Conservation (phyloP, 495 filamentous ascomycete species). For the Penicillium egyptiacum region DNA sequence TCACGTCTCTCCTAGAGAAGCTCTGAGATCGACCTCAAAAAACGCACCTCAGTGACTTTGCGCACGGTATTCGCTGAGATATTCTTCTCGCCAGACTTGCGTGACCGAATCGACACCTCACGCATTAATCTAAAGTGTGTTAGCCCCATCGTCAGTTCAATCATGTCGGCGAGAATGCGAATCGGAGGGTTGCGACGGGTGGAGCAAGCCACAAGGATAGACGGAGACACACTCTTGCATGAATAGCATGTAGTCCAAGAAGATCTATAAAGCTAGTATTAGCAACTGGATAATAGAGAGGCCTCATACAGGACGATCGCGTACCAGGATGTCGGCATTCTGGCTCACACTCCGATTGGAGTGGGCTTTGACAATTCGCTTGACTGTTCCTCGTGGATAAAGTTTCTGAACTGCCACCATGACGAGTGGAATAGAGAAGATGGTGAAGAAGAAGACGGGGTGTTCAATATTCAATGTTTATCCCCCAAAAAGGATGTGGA, state of each 20-base stretch:
- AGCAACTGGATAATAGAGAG: not conserved
- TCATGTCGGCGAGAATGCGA: not conserved
- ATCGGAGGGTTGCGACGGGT: not conserved
- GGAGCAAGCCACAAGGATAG: not conserved
- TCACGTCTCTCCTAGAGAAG: not conserved
- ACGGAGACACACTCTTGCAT: constrained; percentile 68
- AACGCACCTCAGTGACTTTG: constrained; percentile 71
- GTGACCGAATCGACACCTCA: constrained; percentile 75
- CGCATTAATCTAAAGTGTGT: constrained; percentile 66
- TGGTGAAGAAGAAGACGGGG: not conserved
- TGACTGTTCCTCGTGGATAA: constrained; percentile 81
- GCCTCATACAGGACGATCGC: constrained; percentile 15
- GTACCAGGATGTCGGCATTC: constrained; percentile 83
- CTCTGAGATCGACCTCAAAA: not conserved
- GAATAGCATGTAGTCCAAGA: constrained; percentile 86
- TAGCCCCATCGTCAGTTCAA: not conserved
- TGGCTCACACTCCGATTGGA: constrained; percentile 76
- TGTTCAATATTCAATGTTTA: constrained; percentile 6
- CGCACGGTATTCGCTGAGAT: constrained; percentile 72
- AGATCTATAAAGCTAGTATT: constrained; percentile 55
- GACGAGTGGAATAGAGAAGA: not conserved
- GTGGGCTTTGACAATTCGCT: constrained; percentile 87
- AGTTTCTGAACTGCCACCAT: constrained; percentile 62
- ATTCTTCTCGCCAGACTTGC: constrained; percentile 68
- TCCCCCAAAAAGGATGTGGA: not conserved